phyloP scores from a whole-genome alignment of 2,329 filamentous ascomycete genomes.

The Verticillium alfalfae region DNA sequence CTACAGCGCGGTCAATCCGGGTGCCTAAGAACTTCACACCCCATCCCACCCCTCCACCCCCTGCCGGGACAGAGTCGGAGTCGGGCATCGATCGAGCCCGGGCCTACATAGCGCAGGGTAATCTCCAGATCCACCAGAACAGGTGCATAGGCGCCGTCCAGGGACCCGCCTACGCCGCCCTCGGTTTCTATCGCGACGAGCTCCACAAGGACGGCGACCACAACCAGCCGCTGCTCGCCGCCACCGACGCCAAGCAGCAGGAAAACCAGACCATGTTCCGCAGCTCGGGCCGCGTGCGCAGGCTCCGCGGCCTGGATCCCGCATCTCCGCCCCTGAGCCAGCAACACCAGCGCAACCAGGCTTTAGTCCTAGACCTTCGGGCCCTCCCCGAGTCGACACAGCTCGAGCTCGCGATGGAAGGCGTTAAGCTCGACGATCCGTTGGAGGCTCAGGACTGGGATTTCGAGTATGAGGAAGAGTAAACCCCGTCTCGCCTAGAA shows the following conservation, averaged over 20 bases:
- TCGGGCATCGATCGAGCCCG: conserved; percentile 19
- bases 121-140: conserved; percentile 37
- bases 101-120: conserved; percentile 29
- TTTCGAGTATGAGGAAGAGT: conserved; percentile 24
- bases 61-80: conserved; percentile 16
- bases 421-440: conserved; percentile 17
- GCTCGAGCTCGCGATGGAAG: conserved; percentile 12
- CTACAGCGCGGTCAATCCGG: conserved; percentile 24
- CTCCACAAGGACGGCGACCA: conserved; percentile 41
- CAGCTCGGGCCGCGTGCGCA: conserved; percentile 5
- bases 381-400: conserved; percentile 13
- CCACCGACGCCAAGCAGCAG: conserved; percentile 38
- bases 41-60: conserved; percentile 44
- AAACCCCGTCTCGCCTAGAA: neutral
- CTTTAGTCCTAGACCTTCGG: conserved; percentile 21
- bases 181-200: conserved; percentile 40
- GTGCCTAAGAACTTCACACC: conserved; percentile 42
- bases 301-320: conserved; percentile 3
- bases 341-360: conserved; percentile 18
- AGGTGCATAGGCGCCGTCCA: conserved; percentile 50
- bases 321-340: neutral
- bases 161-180: conserved; percentile 43
- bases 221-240: conserved; percentile 35
- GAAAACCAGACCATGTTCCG: conserved; percentile 22
- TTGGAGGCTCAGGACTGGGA: conserved; percentile 25